Evolutionary conservation across 2,329 filamentous ascomycete genomes (phyloP).

Genomic region (Neobulgaria alba): DNA sequence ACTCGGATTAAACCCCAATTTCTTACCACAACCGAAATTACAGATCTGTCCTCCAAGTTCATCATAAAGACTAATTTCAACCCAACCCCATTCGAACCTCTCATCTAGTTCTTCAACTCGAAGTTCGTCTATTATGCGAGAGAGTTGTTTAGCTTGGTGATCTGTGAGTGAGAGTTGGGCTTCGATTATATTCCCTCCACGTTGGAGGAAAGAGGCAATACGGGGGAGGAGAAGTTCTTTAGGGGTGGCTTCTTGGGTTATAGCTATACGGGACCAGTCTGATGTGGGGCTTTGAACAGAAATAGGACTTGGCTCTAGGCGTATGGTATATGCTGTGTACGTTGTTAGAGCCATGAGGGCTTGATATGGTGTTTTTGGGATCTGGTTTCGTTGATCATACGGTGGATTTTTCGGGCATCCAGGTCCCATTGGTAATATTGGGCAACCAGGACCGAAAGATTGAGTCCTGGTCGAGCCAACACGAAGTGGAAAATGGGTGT

Average conservation of each 20-base stretch:
- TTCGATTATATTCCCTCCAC: conserved; percentile 12
- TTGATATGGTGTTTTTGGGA: no score
- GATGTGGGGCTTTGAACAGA: neutral
- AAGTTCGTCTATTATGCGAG: conserved; percentile 17
- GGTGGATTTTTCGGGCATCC: no score
- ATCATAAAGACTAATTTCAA: conserved; percentile 14
- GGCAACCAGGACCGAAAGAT: no score
- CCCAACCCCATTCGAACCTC: conserved; percentile 22
- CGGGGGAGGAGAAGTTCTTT: conserved; percentile 4
- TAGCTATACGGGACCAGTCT: conserved; percentile 10
- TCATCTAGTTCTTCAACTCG: conserved; percentile 11
- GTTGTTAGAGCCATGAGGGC: no score
- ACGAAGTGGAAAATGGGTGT: no score
- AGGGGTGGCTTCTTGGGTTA: conserved; percentile 11
- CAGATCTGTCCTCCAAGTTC: neutral
- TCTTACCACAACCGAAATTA: neutral
- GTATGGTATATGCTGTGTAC: conserved; percentile 18
- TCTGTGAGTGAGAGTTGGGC: conserved; percentile 15
- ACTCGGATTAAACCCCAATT: neutral
- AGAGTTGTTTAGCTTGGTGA: conserved; percentile 17
- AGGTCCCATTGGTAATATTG: no score
- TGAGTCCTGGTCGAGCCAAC: no score
- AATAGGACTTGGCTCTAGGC: neutral
- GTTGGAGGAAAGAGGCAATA: conserved; percentile 5
- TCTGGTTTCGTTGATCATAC: no score